Evolutionary conservation across 345 rosid genomes (phyloP).

Genomic region (Corchorus capsularis): DNA sequence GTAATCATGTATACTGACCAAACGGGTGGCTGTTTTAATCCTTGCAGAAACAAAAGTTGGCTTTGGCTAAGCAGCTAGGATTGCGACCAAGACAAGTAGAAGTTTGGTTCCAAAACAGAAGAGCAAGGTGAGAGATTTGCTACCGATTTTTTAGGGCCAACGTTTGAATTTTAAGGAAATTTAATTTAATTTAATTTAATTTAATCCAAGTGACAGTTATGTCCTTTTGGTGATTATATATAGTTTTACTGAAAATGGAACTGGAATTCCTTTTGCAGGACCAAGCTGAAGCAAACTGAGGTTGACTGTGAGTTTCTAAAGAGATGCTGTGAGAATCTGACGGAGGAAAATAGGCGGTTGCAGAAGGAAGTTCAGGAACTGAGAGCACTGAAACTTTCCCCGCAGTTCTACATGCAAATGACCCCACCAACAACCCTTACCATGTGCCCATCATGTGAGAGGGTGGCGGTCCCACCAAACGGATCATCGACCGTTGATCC

Average conservation of each 20-base stretch:
- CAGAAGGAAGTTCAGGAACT: conserved; percentile 94
- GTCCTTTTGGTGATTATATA: background rate
- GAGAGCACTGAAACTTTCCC: conserved; percentile 92
- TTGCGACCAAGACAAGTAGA: conserved; percentile 91
- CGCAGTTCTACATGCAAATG: conserved; percentile 99
- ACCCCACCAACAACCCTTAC: conserved; percentile 97
- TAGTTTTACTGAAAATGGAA: conserved; percentile 13
- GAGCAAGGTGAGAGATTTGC: conserved; percentile 71
- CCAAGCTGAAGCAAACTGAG: conserved; percentile 98
- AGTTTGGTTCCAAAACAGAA: conserved; percentile 98
- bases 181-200: no score
- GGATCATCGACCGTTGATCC: conserved; percentile 39
- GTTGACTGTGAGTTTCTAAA: conserved; percentile 94
- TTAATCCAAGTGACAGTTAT: background rate
- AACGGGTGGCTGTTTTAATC: background rate
- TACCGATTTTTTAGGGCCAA: conserved; percentile 3
- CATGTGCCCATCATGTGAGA: conserved; percentile 99
- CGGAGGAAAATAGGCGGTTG: conserved; percentile 94
- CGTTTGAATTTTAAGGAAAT: background rate
- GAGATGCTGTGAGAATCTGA: conserved; percentile 95
- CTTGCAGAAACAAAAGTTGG: conserved; percentile 86
- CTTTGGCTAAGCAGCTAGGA: conserved; percentile 84
- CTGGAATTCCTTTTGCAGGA: conserved; percentile 41
- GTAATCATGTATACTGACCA: conserved; percentile 13
- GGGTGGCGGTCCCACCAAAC: conserved; percentile 69